A percentile compares a stretch with the other conserved stretches of the same genome.
Evolutionary conservation across 768 basidiomycete genomes (phyloP).

Genomic region (Daedalea quercina): DNA sequence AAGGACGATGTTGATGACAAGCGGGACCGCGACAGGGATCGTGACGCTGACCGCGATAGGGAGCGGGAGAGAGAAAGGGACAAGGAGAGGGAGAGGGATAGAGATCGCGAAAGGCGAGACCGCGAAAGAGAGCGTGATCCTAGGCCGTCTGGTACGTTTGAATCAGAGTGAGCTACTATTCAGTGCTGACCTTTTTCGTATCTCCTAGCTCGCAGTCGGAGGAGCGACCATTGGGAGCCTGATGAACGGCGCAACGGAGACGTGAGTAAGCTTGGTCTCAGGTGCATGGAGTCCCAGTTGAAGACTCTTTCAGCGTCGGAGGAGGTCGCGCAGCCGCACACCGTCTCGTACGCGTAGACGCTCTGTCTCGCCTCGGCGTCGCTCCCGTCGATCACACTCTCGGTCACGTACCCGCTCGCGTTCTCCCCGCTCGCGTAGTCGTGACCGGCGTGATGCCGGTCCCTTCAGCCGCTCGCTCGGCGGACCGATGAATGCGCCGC

Average conservation of each 20-base stretch:
- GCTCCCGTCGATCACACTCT: constrained; percentile 50
- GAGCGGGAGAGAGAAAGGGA: constrained; percentile 36
- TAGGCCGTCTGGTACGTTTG: constrained; percentile 48
- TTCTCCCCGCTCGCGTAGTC: constrained; percentile 38
- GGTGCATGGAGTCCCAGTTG: not conserved
- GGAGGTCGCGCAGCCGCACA: constrained; percentile 60
- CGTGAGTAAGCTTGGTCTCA: constrained; percentile 33
- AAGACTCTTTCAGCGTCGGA: constrained; percentile 14
- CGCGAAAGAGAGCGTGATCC: constrained; percentile 40
- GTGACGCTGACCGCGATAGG: constrained; percentile 42
- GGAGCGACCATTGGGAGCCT: constrained; percentile 78
- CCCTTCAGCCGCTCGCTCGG: constrained; percentile 76
- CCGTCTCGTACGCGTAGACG: constrained; percentile 69
- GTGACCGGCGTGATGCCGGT: constrained; percentile 56
- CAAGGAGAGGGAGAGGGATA: constrained; percentile 23
- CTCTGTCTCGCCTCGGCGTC: constrained; percentile 57
- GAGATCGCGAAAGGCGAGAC: constrained; percentile 16
- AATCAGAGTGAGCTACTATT: constrained; percentile 3
- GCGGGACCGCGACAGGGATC: constrained; percentile 34
- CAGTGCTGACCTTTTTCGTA: not conserved
- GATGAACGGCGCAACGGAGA: constrained; percentile 70
- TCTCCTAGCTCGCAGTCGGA: constrained; percentile 38
- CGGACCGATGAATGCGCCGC: constrained; percentile 84
- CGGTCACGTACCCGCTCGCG: constrained; percentile 45
- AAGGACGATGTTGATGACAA: constrained; percentile 73